Percentiles rank a stretch among this genome's conserved stretches.
Evolutionary conservation across 208 protist species (phyloP).

Genomic region (Histomonas meleagridis): DNA sequence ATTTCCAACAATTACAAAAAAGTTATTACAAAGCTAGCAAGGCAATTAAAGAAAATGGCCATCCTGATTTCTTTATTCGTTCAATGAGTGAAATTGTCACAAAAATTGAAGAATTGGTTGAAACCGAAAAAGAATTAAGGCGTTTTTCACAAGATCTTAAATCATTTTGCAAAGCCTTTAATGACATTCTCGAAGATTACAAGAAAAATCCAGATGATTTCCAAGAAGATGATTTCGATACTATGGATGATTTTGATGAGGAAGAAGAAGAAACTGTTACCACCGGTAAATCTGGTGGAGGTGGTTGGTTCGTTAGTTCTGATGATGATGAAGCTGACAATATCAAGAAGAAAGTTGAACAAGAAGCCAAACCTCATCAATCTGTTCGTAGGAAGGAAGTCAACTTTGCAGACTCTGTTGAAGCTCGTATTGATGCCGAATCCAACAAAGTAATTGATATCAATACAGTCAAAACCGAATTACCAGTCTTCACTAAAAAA

Average conservation of each 20-base stretch:
- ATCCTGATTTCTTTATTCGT: not conserved
- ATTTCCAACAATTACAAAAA: not conserved
- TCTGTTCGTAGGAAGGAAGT: not conserved
- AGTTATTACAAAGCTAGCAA: not conserved
- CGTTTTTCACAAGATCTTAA: not conserved
- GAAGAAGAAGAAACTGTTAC: not conserved
- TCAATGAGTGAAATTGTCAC: not conserved
- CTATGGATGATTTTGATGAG: not conserved
- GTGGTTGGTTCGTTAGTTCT: not conserved
- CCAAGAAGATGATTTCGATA: not conserved
- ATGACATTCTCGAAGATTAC: not conserved
- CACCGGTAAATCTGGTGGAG: not conserved
- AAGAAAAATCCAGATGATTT: not conserved
- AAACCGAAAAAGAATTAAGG: not conserved
- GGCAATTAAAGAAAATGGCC: not conserved
- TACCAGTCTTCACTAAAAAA: not conserved
- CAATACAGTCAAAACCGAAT: not conserved
- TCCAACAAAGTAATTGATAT: not conserved
- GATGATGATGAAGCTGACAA: not conserved
- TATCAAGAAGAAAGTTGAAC: not conserved
- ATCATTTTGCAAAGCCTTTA: not conserved
- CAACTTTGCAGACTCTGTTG: not conserved
- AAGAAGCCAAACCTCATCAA: not conserved
- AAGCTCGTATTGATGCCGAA: not conserved
- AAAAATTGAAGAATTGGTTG: not conserved